phyloP scores from a whole-genome alignment of 139 green algal genomes.

The Diplosphaera chodatii region DNA sequence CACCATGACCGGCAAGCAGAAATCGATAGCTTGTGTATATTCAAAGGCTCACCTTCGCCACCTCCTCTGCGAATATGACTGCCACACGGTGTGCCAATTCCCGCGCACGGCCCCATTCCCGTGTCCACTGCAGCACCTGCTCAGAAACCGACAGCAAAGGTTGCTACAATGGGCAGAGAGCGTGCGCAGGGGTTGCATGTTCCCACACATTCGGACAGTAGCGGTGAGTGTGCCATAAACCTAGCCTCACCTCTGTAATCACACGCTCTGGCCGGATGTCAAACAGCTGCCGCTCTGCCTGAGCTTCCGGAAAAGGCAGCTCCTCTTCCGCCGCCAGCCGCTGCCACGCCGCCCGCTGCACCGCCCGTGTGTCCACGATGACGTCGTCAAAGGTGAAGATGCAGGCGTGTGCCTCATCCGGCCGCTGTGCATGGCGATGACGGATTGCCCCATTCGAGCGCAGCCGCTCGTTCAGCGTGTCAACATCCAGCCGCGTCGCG shows the following conservation, averaged over 20 bases:
- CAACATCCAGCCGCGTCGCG: slow-evolving; percentile 54
- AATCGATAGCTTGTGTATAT: no score
- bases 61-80: slow-evolving; percentile 25
- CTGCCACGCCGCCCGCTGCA: slow-evolving; percentile 53
- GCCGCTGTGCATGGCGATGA: slow-evolving; percentile 47
- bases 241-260: slow-evolving; percentile 33
- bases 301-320: slow-evolving; percentile 19
- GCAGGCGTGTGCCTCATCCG: slow-evolving; percentile 75
- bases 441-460: slow-evolving; percentile 39
- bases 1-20: no score
- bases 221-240: no score
- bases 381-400: slow-evolving; percentile 65
- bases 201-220: no score
- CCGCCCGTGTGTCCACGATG: slow-evolving; percentile 30
- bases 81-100: slow-evolving; percentile 52
- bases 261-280: slow-evolving; percentile 46
- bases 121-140: slow-evolving; percentile 65
- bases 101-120: slow-evolving; percentile 37
- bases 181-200: no score
- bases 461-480: slow-evolving; percentile 75
- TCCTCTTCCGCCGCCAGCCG: slow-evolving; percentile 42
- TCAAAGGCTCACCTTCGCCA: slow-evolving; percentile 12
- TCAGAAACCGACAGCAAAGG: no score
- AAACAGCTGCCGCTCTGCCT: slow-evolving; percentile 34
- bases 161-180: no score